Conservation (phyloP, 1,284 basidiomycete species). For the Fomitopsis pinicola region DNA sequence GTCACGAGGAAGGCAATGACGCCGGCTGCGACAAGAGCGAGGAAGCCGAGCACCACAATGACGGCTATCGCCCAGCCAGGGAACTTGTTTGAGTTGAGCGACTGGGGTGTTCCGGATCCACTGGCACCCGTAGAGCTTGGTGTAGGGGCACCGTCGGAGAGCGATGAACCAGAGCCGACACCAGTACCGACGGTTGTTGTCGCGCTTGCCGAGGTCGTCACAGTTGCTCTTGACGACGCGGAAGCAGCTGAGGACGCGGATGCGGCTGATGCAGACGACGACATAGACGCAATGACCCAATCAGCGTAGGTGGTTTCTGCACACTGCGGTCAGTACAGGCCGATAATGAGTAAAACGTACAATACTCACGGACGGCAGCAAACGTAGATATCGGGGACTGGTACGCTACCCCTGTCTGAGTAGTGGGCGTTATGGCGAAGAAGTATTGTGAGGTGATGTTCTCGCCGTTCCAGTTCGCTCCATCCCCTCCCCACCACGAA, state of each 20-base stretch:
- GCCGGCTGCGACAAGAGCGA: slow-evolving; percentile 67
- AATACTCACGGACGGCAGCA: slow-evolving; percentile 66
- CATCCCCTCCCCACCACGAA: slow-evolving; percentile 63
- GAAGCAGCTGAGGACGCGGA: slow-evolving; percentile 28
- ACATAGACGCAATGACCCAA: slow-evolving; percentile 51
- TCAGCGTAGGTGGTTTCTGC: slow-evolving; percentile 72
- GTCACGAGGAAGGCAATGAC: slow-evolving; percentile 67
- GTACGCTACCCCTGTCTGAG: slow-evolving; percentile 46
- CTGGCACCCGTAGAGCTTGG: background rate
- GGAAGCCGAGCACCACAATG: slow-evolving; percentile 76
- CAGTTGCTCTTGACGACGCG: slow-evolving; percentile 22
- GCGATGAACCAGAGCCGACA: slow-evolving; percentile 2
- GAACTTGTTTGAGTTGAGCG: slow-evolving; percentile 39
- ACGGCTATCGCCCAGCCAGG: slow-evolving; percentile 88
- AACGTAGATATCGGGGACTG: slow-evolving; percentile 66
- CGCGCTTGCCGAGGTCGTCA: slow-evolving; percentile 9
- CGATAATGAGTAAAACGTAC: background rate
- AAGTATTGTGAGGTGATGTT: slow-evolving; percentile 64
- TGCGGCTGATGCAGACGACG: slow-evolving; percentile 37
- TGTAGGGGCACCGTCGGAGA: slow-evolving; percentile 16
- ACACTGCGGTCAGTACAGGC: background rate
- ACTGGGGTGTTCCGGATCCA: slow-evolving; percentile 43
- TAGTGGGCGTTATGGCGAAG: slow-evolving; percentile 63
- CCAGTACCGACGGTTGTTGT: background rate
- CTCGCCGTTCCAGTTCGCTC: slow-evolving; percentile 44